A percentile compares a stretch with the other conserved stretches of the same genome.
Evolutionary conservation across 345 rosid genomes (phyloP).

Genomic region (Gossypium thurberi): DNA sequence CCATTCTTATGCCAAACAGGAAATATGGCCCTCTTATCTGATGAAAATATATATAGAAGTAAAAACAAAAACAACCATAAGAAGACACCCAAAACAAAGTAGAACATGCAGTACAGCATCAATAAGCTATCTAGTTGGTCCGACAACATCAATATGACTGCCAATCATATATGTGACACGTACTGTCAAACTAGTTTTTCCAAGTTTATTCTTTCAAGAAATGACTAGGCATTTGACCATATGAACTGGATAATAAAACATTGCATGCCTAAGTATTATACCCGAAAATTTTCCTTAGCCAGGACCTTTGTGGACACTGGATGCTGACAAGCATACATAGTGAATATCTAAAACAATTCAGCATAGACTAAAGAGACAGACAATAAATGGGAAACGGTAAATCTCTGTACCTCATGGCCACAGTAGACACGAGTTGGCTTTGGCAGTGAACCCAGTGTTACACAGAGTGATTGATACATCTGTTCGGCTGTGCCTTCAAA

Average conservation of each 20-base stretch:
- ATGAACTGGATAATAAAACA: neutral
- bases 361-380: neutral
- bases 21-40: neutral
- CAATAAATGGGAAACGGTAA: neutral
- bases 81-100: neutral
- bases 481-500: conserved; percentile 95
- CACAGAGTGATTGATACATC: conserved; percentile 88
- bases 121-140: neutral
- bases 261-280: neutral
- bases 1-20: neutral
- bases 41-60: neutral
- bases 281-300: neutral
- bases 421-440: conserved; percentile 79
- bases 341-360: neutral
- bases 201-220: neutral
- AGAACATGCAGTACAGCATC: neutral
- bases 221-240: neutral
- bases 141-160: neutral
- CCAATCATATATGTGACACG: neutral
- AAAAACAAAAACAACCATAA: neutral
- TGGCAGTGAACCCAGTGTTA: conserved; percentile 80
- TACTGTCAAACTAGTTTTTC: neutral
- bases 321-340: neutral
- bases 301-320: neutral
- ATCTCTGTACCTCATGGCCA: conserved; percentile 74